These are phyloP conservation scores for Aspergillus egyptiacus DNA, from an alignment of 495 filamentous ascomycete species.

Conservation along the genomic window DNA sequence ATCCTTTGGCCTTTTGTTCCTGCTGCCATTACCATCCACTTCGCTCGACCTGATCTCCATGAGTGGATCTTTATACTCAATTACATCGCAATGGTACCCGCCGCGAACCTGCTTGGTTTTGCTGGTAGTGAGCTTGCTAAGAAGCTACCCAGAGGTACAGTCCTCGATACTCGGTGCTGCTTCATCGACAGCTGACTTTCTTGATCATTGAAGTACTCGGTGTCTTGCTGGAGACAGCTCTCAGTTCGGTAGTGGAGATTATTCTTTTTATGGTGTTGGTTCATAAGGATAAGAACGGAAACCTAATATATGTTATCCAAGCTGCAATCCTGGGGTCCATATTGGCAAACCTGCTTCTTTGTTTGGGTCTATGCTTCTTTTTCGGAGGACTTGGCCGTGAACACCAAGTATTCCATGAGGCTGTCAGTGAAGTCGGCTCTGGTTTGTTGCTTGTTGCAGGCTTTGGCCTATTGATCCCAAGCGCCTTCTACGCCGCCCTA, in stretches of 20 bases:
- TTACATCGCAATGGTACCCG: slow-evolving; percentile 80
- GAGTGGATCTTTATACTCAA: slow-evolving; percentile 63
- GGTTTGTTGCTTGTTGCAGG: slow-evolving; percentile 77
- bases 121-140: slow-evolving; percentile 73
- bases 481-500: slow-evolving; percentile 65
- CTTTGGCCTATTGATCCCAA: slow-evolving; percentile 76
- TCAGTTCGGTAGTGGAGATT: slow-evolving; percentile 75
- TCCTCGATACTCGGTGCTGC: background rate
- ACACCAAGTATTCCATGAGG: slow-evolving; percentile 65
- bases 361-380: slow-evolving; percentile 73
- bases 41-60: slow-evolving; percentile 53
- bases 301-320: slow-evolving; percentile 66
- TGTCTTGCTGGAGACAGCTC: slow-evolving; percentile 68
- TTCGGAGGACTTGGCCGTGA: slow-evolving; percentile 62
- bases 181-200: background rate
- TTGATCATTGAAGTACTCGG: slow-evolving; percentile 44
- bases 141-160: slow-evolving; percentile 60
- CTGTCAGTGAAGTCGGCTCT: slow-evolving; percentile 74
- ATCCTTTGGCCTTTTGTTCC: slow-evolving; percentile 73
- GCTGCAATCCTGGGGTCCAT: slow-evolving; percentile 79
- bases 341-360: slow-evolving; percentile 70
- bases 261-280: slow-evolving; percentile 73
- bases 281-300: slow-evolving; percentile 31
- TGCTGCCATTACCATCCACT: slow-evolving; percentile 59
- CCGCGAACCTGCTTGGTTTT: slow-evolving; percentile 83